Conservation (phyloP, 129 eudicot species). For the Artemisia annua region DNA sequence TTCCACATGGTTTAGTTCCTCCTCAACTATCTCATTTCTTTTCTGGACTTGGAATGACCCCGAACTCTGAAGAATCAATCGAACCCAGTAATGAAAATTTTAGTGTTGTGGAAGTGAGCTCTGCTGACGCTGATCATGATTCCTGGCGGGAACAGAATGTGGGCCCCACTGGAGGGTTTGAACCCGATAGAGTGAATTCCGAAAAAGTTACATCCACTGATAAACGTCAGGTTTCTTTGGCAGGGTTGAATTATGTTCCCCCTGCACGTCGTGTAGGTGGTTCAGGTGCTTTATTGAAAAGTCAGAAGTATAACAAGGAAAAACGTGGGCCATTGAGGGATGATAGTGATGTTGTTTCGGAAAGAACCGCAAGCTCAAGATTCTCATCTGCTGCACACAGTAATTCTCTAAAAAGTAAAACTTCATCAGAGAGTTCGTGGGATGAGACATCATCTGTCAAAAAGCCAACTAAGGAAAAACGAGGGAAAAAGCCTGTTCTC, state of each 20-base stretch:
- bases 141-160: slow-evolving; percentile 61
- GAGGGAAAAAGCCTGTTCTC: slow-evolving; percentile 54
- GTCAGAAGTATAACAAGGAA: slow-evolving; percentile 53
- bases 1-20: slow-evolving; percentile 62
- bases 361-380: slow-evolving; percentile 60
- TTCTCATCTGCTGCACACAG: slow-evolving; percentile 75
- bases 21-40: slow-evolving; percentile 48
- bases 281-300: slow-evolving; percentile 40
- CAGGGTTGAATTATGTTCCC: slow-evolving; percentile 45
- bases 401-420: slow-evolving; percentile 70
- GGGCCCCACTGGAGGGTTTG: slow-evolving; percentile 31
- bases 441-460: slow-evolving; percentile 61
- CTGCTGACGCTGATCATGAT: slow-evolving; percentile 49
- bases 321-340: slow-evolving; percentile 51
- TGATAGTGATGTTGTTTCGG: slow-evolving; percentile 41
- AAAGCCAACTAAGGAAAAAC: slow-evolving; percentile 61
- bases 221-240: slow-evolving; percentile 35
- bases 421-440: slow-evolving; percentile 93
- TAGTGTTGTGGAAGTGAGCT: slow-evolving; percentile 40
- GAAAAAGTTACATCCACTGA: slow-evolving; percentile 47
- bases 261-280: slow-evolving; percentile 54
- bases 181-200: slow-evolving; percentile 41
- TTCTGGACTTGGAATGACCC: slow-evolving; percentile 53
- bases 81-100: slow-evolving; percentile 44
- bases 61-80: slow-evolving; percentile 44